A percentile compares a stretch with the other conserved stretches of the same genome.
Evolutionary conservation across 2,329 filamentous ascomycete genomes (phyloP).

Genomic region (Hirsutella thompsonii): DNA sequence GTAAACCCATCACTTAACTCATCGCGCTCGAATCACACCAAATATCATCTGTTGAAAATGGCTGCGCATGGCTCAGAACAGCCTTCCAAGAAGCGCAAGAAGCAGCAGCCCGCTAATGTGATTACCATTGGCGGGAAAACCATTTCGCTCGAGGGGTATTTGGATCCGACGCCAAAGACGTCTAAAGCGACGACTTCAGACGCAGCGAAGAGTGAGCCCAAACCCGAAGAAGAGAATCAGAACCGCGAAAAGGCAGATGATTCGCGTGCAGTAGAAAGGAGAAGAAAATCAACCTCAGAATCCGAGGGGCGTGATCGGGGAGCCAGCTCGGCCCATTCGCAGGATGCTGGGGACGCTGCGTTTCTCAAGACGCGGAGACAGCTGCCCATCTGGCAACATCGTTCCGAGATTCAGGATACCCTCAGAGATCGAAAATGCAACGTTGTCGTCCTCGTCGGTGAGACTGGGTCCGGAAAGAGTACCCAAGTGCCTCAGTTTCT

Average conservation of each 20-base stretch:
- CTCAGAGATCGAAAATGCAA: slow-evolving; percentile 46
- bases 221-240: background rate
- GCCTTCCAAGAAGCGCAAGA: slow-evolving; percentile 25
- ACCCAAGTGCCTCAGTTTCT: slow-evolving; percentile 94
- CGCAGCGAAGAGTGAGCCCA: background rate
- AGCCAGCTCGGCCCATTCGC: slow-evolving; percentile 5
- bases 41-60: background rate
- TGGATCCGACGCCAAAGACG: slow-evolving; percentile 21
- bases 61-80: slow-evolving; percentile 2
- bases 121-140: slow-evolving; percentile 34
- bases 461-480: slow-evolving; percentile 93
- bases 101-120: slow-evolving; percentile 17
- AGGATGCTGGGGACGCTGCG: slow-evolving; percentile 15
- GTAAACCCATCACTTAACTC: too few species aligned
- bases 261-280: background rate
- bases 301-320: background rate
- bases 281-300: background rate
- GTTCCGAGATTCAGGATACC: slow-evolving; percentile 52
- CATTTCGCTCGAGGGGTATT: slow-evolving; percentile 36
- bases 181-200: slow-evolving; percentile 5
- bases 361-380: slow-evolving; percentile 42
- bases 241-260: background rate
- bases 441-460: slow-evolving; percentile 76
- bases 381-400: slow-evolving; percentile 71
- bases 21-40: too few species aligned